Conservation (phyloP, 2,329 filamentous ascomycete species). For the Falciphora oryzae region DNA sequence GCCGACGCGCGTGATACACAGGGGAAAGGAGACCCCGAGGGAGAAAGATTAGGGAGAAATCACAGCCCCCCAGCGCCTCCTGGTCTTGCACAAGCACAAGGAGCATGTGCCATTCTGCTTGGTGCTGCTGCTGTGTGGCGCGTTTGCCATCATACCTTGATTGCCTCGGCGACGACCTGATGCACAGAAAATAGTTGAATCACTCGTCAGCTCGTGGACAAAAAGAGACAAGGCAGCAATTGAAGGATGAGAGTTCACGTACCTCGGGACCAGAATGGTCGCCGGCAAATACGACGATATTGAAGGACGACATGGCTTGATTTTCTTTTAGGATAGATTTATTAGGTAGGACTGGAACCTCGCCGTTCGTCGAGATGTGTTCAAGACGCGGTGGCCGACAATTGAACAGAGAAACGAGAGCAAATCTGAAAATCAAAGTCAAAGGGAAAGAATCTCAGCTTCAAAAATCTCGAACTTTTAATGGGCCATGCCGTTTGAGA, state of each 20-base stretch:
- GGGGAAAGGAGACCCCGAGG: not conserved
- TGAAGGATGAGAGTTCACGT: slow-evolving; percentile 22
- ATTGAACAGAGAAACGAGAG: too few relatives aligned
- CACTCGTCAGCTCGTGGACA: not conserved
- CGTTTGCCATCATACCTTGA: slow-evolving; percentile 59
- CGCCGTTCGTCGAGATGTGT: too few relatives aligned
- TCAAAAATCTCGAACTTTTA: too few relatives aligned
- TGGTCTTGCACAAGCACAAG: not conserved
- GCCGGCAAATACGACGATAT: slow-evolving; percentile 75
- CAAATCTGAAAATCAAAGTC: too few relatives aligned
- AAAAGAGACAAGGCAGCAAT: not conserved
- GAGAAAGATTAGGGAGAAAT: not conserved
- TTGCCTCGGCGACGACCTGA: slow-evolving; percentile 73
- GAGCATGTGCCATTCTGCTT: not conserved
- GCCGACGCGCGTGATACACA: not conserved
- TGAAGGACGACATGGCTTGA: slow-evolving; percentile 59
- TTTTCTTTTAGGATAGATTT: not conserved
- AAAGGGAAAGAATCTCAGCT: too few relatives aligned
- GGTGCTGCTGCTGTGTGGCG: not conserved
- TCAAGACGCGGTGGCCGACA: too few relatives aligned
- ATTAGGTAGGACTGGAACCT: too few relatives aligned
- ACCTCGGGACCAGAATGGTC: slow-evolving; percentile 87
- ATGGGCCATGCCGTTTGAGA: too few relatives aligned
- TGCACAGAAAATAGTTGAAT: slow-evolving; percentile 15
- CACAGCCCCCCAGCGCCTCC: too few relatives aligned